phyloP scores from a whole-genome alignment of 306 rosid genomes.

The Bauhinia variegata region DNA sequence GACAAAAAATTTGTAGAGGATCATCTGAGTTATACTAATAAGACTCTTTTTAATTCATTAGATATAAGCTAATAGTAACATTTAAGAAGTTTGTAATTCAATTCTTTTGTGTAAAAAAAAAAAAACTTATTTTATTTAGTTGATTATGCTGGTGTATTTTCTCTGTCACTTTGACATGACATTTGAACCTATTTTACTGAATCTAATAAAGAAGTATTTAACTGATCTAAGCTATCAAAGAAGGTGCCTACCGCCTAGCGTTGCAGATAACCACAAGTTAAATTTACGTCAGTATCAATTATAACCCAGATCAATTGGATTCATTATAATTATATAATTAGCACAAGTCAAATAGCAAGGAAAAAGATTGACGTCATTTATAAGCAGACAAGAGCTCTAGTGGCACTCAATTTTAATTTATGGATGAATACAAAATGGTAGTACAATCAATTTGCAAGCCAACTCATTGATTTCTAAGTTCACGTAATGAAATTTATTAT shows the following conservation, averaged over 20 bases:
- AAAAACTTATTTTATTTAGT: too few relatives aligned
- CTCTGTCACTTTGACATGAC: neutral
- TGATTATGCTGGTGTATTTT: neutral
- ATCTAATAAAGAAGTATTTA: neutral
- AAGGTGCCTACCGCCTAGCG: neutral
- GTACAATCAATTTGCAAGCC: neutral
- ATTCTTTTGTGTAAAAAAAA: too few relatives aligned
- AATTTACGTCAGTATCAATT: neutral
- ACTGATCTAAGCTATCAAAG: neutral
- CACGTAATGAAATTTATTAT: neutral
- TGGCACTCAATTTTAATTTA: too few relatives aligned
- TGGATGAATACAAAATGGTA: neutral
- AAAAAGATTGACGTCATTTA: neutral
- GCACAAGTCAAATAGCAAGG: too few relatives aligned
- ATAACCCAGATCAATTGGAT: neutral
- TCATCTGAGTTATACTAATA: too few relatives aligned
- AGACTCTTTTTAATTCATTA: too few relatives aligned
- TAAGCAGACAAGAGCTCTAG: neutral
- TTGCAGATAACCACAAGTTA: neutral
- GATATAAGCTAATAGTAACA: too few relatives aligned
- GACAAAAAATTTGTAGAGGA: too few relatives aligned
- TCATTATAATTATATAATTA: too few relatives aligned
- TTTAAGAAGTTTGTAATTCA: too few relatives aligned
- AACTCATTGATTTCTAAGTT: neutral
- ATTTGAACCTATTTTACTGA: neutral